Base-by-base conservation (phyloP, 768 basidiomycete genomes). In the Tricholoma matsutake region DNA sequence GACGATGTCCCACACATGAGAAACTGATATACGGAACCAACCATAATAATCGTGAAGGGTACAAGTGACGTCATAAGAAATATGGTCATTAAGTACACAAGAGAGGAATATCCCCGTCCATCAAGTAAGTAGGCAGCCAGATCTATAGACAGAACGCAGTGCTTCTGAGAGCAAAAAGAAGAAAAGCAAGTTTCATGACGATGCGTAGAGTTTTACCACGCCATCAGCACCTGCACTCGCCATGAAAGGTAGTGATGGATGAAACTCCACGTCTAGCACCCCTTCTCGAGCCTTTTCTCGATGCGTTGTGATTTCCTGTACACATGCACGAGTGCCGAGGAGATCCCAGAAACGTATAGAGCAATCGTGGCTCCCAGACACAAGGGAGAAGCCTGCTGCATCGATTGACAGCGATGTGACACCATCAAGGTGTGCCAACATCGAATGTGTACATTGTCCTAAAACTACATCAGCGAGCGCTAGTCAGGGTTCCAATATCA, bases 181-280 rank as follows among this genome's bases (percentile, higher is more conserved):
- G 45, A 53, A 9, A 34, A 37, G 53, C 14, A 39, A 63, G 64
- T 62, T 75, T 80, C 81, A 92, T 76, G 90, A 93, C 68, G 90
- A 91, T 63, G 91, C 90, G 72, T 92, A 97, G 28, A 98, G 79
- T 74, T 94, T 94, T 62, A 98, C 87, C 49, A 94, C 89, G 28
- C 96, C 95, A 75, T 98, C 96, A 11, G 94, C 93, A n/a, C 96
- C 96, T 18, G 92, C 92, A 72, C 92, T 96, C 14, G 90, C 93
- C 83, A 97, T 86, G 69, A 95, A 86, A 29, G 91, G 90, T 59
- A 95, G 73, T 61, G 88, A 83, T 11, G 89, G 86, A 70, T 94
- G 91, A 76, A 91, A 91, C 64, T 90, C 87, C 11, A 96, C 88
- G 66, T 87, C 92, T 63, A 97, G 79, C 20, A 96, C 93, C 41